These are phyloP conservation scores for Ascochyta lentis DNA, from an alignment of 2,329 filamentous ascomycete species.

Conservation along the genomic window DNA sequence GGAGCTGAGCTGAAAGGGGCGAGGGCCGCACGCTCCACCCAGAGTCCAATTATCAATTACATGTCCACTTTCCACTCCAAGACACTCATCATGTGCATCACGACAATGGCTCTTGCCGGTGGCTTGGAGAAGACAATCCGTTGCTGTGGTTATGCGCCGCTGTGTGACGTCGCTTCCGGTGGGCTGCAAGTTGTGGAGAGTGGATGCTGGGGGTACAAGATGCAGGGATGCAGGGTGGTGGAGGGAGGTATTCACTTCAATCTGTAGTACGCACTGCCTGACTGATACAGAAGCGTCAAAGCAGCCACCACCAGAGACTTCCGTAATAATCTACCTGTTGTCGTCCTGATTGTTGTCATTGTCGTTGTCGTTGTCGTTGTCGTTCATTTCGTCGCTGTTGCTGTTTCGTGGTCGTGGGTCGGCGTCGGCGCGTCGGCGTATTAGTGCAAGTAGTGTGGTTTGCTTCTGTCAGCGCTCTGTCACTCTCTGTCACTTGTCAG, in stretches of 20 bases:
- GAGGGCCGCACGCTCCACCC: slow-evolving; percentile 5
- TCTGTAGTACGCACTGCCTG: no score
- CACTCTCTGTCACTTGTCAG: neutral
- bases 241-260: neutral
- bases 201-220: neutral
- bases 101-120: slow-evolving; percentile 12
- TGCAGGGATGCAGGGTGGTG: neutral
- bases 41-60: neutral
- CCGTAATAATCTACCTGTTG: no score
- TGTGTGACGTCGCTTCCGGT: slow-evolving; percentile 20
- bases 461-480: neutral
- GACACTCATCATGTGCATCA: neutral
- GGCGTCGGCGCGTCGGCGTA: no score
- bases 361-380: neutral
- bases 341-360: neutral
- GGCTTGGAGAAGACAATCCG: slow-evolving; percentile 12
- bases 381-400: no score
- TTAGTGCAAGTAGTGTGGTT: no score
- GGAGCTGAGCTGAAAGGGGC: slow-evolving; percentile 7
- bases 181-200: neutral
- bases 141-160: slow-evolving; percentile 17
- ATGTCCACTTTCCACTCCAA: neutral
- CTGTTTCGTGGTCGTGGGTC: no score
- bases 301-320: no score
- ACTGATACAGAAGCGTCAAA: no score